These are phyloP conservation scores for Coemansia sp. DNA, from an alignment of 192 early-diverging fungal species.

Conservation along the genomic window DNA sequence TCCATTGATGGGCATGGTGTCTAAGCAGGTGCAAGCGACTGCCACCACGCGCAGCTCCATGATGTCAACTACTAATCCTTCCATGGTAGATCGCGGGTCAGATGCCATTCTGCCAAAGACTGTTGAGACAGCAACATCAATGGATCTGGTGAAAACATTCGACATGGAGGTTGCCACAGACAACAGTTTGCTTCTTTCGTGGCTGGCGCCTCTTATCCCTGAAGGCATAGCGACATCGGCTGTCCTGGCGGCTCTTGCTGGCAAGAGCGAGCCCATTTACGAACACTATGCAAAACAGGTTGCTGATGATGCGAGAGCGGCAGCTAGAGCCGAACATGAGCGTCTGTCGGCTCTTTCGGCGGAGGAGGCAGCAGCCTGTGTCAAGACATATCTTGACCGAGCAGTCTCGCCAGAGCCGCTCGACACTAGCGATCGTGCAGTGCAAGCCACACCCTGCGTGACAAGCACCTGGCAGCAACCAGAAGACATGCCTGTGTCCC, in stretches of 20 bases:
- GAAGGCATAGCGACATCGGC: conserved; percentile 23
- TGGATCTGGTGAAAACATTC: conserved; percentile 7
- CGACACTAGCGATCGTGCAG: conserved; percentile 21
- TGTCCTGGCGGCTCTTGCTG: conserved; percentile 34
- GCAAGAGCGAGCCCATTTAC: conserved; percentile 38
- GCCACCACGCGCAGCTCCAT: conserved; percentile 15
- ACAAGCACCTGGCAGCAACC: conserved; percentile 25
- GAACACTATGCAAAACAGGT: conserved; percentile 31
- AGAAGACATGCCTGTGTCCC: conserved; percentile 6
- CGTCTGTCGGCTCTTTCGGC: conserved; percentile 24
- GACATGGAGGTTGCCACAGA: conserved; percentile 28
- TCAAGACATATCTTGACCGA: conserved; percentile 30
- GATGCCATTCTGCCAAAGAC: conserved; percentile 17
- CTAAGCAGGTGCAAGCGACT: conserved; percentile 17
- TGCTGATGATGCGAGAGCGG: conserved; percentile 30
- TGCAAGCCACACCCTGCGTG: conserved; percentile 33
- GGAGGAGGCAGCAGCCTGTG: conserved; percentile 22
- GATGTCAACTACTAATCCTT: conserved; percentile 17
- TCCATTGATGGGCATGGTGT: conserved; percentile 18
- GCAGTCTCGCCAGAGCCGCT: conserved; percentile 21
- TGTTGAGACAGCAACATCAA: conserved; percentile 2
- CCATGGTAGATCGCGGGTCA: conserved; percentile 23
- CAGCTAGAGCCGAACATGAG: conserved; percentile 28
- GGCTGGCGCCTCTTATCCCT: conserved; percentile 48
- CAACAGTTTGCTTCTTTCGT: conserved; percentile 22